Evolutionary conservation across 352 stramenopile species (phyloP), one percentile per base, ranked within the genome.

Genomic region (Phytopythium oedochilum): DNA sequence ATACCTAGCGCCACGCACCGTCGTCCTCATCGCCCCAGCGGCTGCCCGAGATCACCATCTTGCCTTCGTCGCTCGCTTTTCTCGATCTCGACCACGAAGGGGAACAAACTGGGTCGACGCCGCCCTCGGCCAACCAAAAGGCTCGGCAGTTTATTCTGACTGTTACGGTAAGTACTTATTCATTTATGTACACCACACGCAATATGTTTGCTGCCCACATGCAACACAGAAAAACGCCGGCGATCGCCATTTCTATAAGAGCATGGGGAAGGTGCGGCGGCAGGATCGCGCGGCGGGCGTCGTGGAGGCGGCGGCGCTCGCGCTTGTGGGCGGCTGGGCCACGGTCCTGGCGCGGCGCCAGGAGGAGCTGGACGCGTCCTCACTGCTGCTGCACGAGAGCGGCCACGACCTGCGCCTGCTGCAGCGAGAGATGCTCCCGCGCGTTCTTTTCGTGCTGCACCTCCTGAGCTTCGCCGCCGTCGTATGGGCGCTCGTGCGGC

Each of bases 21-120:
- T 86, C 75, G 20, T 91, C 80, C 46, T 91, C 80, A 26, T 91
- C 80, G 53, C 78, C 80, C 80, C 80, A 91, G 57, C 80, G 80
- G 71, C 78, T 86, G 18, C 76, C 76, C 1, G 78, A 85, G 58
- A 91, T 68, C 68, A 82, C 78, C 80, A 91, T 91, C 42, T 57
- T 68, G 39, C 11, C 55, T 55, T n/a, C 43, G 18, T 34, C 8
- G 22, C 3, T 38, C 28, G 26, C 26, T 25, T 52, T 39, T 52
- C 26, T 39, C 45, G 28, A 52, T 39, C 28, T 52, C 15, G 28
- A 51, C 44, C 44, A 32, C 10, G 20, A 15, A 20, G 11, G n/a
- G 45, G 43, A 22, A 20, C 22, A 49, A 35, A 18, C 14, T 26
- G n/a, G 43, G 25, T 3, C 20, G 26, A 51, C 29, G 44, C 22